Base-by-base conservation (phyloP, 2,329 filamentous ascomycete species). In the Pseudopyrenochaeta lycopersici region DNA sequence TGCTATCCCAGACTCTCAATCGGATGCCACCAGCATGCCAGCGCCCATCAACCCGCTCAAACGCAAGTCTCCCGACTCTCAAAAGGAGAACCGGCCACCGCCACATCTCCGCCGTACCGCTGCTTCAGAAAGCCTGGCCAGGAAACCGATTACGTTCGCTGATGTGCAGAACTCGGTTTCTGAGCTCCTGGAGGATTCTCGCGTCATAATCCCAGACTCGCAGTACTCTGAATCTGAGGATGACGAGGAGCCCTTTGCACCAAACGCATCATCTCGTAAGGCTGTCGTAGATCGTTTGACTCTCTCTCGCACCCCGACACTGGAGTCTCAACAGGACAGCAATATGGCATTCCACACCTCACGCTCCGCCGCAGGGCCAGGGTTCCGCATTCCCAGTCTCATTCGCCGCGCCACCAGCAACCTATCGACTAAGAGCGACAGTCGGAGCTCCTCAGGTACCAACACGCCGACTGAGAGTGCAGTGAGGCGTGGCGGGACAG, bases 151-250 rank as follows among this genome's bases (percentile, higher is more conserved):
- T 4, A 90, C 88, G 15, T 80, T 96, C 9, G 86, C 88, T 23
- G 91, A 97, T 68, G 90, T 97, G 58, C 88, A 92, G 51, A 87
- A 94, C 72, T 91, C 90, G 0, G 80, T 97, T 6, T 96, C 91
- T 4, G 90, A 89, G 73, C 83, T 97, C 9, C 87, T 97, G 14
- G 92, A 96, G 46, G 84, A 85, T 33, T 81, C 81, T 0, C 65
- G 64, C 15, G 70, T 79, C n/a, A 70, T 80, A 6, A 86, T 90
- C 38, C 84, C 85, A 21, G 81, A 85, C 51, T 82, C 84, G 14
- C 70, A 78, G 58, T 66, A 63, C 57, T 56, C 66, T 31, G 70
- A 75, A 38, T 78, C 77, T 0, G 78, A 80, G 18, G 73, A 75
- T 23, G 52, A 81, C 44, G 57, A 67, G 47, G 57, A 67, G 51